Base-by-base conservation (phyloP, 176 grass and related monocot genomes). In the Bothriochloa decipiens region DNA sequence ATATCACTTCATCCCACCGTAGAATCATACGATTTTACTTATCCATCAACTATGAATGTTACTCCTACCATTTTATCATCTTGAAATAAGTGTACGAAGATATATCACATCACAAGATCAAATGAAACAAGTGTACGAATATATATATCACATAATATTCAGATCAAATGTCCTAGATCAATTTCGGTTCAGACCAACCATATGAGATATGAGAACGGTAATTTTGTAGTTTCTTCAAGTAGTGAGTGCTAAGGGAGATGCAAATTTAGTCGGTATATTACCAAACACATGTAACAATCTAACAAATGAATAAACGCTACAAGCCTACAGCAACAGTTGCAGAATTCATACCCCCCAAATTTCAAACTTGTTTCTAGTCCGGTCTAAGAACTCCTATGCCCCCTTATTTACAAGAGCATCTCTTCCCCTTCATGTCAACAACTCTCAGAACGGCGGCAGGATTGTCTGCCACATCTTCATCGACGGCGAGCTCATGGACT, bases 381-480 rank as follows among this genome's bases (percentile, higher is more conserved):
- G 41, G 25, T 76, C 80, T 71, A 79, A 33, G 17, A 60, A 29
- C 23, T 85, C 18, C 68, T 74, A 72, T 74, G 11, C 39, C 75
- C 29, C 52, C 9, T 83, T 78, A 94, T 88, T 60, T 86, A 94
- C 88, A 84, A 3, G 71, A 74, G 72, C 60, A 75, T 45, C 33
- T 45, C 33, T 75, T 65, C 40, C 63, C 64, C 55, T 65, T 66
- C 65, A 82, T 74, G 18, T 7, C 49, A 52, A 50, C 22, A 11
- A 16, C 5, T 39, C 65, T 94, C 85, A 94, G 82, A 92, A 94
- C 0, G 92, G 92, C 41, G 87, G 87, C 82, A 86, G 2, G 60
- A 82, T 86, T 22, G 90, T 72, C 80, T 89, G 89, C 86, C 82
- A 90, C 78, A 86, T 88, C 77, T 58, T 94, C 74, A 83, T 86